A percentile compares a stretch with the other conserved stretches of the same genome.
phyloP scores from a whole-genome alignment of 345 rosid species.

The Gossypium mustelinum region DNA sequence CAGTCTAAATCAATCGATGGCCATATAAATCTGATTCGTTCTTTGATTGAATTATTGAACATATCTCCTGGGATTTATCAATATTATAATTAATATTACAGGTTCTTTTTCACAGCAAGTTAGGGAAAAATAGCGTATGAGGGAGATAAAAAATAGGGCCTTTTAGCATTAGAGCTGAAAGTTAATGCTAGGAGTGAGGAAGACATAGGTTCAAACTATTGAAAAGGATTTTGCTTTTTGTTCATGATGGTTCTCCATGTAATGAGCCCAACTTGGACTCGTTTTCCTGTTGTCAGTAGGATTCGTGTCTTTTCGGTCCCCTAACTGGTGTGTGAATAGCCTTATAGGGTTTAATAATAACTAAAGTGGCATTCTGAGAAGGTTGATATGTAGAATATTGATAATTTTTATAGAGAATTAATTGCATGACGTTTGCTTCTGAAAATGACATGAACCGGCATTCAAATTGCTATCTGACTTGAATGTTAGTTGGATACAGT shows the following conservation, averaged over 20 bases:
- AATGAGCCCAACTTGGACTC: neutral
- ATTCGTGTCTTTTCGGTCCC: neutral
- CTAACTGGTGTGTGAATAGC: neutral
- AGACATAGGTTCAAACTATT: neutral
- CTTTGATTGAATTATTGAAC: neutral
- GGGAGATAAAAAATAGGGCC: neutral
- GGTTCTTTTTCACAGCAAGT: neutral
- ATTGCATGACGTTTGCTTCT: neutral
- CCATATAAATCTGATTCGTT: neutral
- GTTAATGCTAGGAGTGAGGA: neutral
- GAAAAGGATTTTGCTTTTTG: neutral
- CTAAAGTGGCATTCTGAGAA: neutral
- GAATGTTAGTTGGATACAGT: neutral
- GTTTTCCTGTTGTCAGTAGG: neutral
- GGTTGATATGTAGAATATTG: neutral
- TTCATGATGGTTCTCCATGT: neutral
- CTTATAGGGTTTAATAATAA: neutral
- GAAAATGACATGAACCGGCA: neutral
- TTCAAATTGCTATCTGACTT: neutral
- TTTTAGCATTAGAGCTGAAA: neutral
- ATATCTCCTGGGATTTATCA: neutral
- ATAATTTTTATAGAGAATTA: neutral
- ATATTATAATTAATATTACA: neutral
- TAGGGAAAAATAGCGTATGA: neutral
- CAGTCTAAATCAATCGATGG: neutral